phyloP scores from a whole-genome alignment of 495 filamentous ascomycete genomes.

The Aspergillus kassunensis region DNA sequence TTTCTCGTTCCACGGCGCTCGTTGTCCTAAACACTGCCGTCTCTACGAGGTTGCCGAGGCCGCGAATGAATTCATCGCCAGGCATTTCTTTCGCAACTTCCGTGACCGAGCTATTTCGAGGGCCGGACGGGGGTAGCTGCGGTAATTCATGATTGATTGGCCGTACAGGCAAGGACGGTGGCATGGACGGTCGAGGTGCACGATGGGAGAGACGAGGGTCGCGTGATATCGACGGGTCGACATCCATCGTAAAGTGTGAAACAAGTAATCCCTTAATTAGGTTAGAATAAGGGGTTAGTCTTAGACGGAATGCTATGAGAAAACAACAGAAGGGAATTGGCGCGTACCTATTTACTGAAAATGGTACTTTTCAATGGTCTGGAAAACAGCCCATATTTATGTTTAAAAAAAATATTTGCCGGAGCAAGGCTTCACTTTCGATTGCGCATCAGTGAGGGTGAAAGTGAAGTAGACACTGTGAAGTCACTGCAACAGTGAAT shows the following conservation, averaged over 20 bases:
- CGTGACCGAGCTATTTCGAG: not conserved
- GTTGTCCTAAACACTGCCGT: slow-evolving; percentile 12
- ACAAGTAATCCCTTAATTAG: not conserved
- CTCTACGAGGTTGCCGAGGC: slow-evolving; percentile 21
- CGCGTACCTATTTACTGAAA: not conserved
- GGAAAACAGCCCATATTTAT: too few relatives aligned
- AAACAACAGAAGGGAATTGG: not conserved
- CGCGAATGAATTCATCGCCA: slow-evolving; percentile 14
- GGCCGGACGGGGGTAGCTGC: not conserved
- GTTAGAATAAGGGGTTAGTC: not conserved
- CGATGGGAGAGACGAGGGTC: slow-evolving; percentile 10
- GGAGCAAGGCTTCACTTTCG: too few relatives aligned
- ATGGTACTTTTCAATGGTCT: not conserved
- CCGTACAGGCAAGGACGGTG: too few relatives aligned
- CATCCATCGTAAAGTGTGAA: not conserved
- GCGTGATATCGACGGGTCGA: not conserved
- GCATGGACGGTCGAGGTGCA: not conserved
- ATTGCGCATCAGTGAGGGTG: too few relatives aligned
- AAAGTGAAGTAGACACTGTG: too few relatives aligned
- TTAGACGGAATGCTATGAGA: not conserved
- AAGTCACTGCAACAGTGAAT: not conserved
- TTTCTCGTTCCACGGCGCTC: slow-evolving; percentile 19
- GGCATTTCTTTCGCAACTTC: not conserved
- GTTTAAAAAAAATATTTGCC: too few relatives aligned
- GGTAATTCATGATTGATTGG: not conserved